Evolutionary conservation across 306 rosid genomes (phyloP), one percentile per base, ranked within the genome.

Genomic region (Pterocarpus macrocarpus): DNA sequence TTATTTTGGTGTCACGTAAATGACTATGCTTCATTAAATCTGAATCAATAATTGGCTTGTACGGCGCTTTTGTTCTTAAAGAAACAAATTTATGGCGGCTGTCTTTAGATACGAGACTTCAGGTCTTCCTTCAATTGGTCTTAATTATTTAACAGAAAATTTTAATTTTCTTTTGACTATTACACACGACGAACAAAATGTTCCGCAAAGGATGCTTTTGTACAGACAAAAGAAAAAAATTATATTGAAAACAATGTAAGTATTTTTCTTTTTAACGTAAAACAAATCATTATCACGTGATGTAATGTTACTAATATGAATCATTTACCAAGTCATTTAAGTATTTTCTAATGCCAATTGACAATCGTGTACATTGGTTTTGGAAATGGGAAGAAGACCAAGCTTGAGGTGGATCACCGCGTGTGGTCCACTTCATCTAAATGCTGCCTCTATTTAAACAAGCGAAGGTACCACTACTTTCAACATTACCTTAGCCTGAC

Each of bases 381-480:
- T 67, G 45, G 81, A 61, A 82, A 61, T 74, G 35, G 39, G 50
- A 63, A 22, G 28, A 22, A 62, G 82, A 82, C 79, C 62, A 82
- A 62, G 41, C 1, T 35, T n/a, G 16, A 10, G 28, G 38, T 33
- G 2, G 47, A 5, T 80, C 73, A 64, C 69, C 66, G 39, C 1
- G 85, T 69, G 16, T 38, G 45, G 77, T 61, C 17, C 74, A 12
- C 15, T 41, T 69, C 41, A 10, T 22, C 69, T 68, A 15, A 64
- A 69, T 49, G 33, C 53, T 63, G 28, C 28, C n/a, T n/a, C n/a
- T n/a, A n/a, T n/a, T n/a, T n/a, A n/a, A 0, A 59, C 69, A 70
- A 82, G 53, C 63, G 28, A 16, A 32, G 41, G 17, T 65, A 50
- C 53, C 49, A 22, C 71, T 68, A 8, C n/a, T 22, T 22, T 58